Percentiles rank a stretch among this genome's conserved stretches.
phyloP scores from a whole-genome alignment of 768 basidiomycete genomes.

The Strobilomyces echinocephalus region DNA sequence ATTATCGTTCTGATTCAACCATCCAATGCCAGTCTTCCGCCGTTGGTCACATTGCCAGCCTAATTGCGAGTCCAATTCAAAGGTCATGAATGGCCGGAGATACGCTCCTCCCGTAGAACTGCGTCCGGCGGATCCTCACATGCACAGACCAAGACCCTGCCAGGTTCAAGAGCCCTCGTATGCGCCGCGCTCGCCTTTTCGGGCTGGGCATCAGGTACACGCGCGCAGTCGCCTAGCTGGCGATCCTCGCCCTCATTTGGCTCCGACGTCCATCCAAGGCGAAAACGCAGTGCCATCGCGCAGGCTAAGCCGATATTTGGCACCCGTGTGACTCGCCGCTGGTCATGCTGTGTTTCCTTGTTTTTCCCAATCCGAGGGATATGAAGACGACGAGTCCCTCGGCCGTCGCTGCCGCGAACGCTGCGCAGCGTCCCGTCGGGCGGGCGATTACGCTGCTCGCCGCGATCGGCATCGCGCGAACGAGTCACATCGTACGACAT shows the following conservation, averaged over 20 bases:
- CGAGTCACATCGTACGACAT: too few relatives aligned
- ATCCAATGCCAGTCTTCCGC: background rate
- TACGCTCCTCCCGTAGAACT: background rate
- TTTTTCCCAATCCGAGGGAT: background rate
- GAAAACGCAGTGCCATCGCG: background rate
- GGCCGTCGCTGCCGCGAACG: too few relatives aligned
- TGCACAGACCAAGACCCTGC: background rate
- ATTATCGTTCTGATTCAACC: background rate
- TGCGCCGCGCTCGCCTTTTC: too few relatives aligned
- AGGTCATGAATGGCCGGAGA: background rate
- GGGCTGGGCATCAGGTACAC: too few relatives aligned
- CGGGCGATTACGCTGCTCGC: too few relatives aligned
- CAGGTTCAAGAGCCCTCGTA: background rate
- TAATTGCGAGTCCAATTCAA: background rate
- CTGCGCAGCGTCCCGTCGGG: too few relatives aligned
- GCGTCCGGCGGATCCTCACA: background rate
- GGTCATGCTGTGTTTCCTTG: background rate
- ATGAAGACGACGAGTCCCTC: too few relatives aligned
- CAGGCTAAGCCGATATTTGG: background rate
- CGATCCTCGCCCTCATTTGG: background rate
- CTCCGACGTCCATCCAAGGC: background rate
- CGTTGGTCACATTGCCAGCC: background rate
- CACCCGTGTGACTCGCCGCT: background rate
- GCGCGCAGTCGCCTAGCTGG: too few relatives aligned
- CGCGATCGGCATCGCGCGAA: too few relatives aligned